A percentile compares a stretch with the other conserved stretches of the same genome.
Conservation (phyloP, 2,329 filamentous ascomycete species). For the Pseudogymnoascus sp. region DNA sequence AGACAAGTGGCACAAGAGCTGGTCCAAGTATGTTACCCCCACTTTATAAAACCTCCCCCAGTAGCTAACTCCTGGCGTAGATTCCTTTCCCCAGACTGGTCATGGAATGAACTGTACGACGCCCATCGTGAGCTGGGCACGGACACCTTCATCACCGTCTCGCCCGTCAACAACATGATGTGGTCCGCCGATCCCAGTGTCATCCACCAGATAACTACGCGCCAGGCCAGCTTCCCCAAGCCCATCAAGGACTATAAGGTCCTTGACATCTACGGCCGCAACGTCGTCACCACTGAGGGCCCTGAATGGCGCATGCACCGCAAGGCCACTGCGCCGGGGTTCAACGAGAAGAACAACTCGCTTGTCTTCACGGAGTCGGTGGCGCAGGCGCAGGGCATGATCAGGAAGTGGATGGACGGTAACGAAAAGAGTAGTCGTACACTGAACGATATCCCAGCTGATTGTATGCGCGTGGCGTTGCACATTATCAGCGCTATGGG, state of each 20-base stretch:
- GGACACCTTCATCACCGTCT: conserved; percentile 57
- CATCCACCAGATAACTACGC: conserved; percentile 54
- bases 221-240: conserved; percentile 65
- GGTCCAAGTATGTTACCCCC: conserved; percentile 45
- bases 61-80: conserved; percentile 28
- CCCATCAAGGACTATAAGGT: conserved; percentile 49
- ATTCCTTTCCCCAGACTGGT: conserved; percentile 50
- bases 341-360: conserved; percentile 67
- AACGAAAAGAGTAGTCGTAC: conserved; percentile 36
- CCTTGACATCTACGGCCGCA: conserved; percentile 60
- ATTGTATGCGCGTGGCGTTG: conserved; percentile 55
- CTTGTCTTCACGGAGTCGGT: conserved; percentile 57
- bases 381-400: conserved; percentile 53
- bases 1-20: conserved; percentile 43
- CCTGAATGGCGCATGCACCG: conserved; percentile 62
- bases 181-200: conserved; percentile 55
- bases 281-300: conserved; percentile 63
- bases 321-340: conserved; percentile 61
- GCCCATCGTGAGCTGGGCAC: conserved; percentile 47
- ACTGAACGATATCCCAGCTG: conserved; percentile 48
- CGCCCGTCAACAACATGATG: conserved; percentile 44
- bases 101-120: conserved; percentile 45
- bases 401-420: conserved; percentile 46
- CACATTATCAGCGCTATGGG: conserved; percentile 60
- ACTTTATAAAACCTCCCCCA: background rate